These are phyloP conservation scores for Bruguiera parviflora DNA, from an alignment of 345 rosid species.

Conservation along the genomic window DNA sequence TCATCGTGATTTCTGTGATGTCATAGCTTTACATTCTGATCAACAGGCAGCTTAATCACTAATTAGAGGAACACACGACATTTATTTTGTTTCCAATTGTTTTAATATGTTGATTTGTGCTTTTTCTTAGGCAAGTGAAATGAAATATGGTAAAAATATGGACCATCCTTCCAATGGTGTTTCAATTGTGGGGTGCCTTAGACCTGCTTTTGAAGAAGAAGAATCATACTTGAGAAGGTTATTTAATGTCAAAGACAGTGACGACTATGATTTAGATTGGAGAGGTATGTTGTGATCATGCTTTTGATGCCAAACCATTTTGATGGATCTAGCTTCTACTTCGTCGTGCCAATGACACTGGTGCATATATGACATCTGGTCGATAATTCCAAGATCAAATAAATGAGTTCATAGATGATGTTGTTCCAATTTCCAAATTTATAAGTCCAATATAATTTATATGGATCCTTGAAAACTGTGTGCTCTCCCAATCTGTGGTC, in stretches of 20 bases:
- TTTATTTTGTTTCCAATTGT: neutral
- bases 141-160: slow-evolving; percentile 59
- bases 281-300: slow-evolving; percentile 46
- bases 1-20: no score
- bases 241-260: slow-evolving; percentile 53
- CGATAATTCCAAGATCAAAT: neutral
- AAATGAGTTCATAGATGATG: neutral
- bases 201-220: slow-evolving; percentile 80
- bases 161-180: slow-evolving; percentile 87
- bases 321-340: neutral
- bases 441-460: no score
- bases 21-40: no score
- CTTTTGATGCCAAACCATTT: neutral
- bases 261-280: slow-evolving; percentile 50
- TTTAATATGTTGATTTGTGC: slow-evolving; percentile 10
- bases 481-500: no score
- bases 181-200: slow-evolving; percentile 75
- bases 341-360: slow-evolving; percentile 3
- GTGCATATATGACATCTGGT: neutral
- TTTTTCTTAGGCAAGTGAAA: slow-evolving; percentile 48
- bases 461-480: no score
- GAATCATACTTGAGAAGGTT: slow-evolving; percentile 64
- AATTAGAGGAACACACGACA: neutral
- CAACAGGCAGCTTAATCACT: no score
- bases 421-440: no score